Evolutionary conservation across 306 rosid genomes (phyloP), one percentile per base, ranked within the genome.

Genomic region (Amphicarpaea edgeworthii): DNA sequence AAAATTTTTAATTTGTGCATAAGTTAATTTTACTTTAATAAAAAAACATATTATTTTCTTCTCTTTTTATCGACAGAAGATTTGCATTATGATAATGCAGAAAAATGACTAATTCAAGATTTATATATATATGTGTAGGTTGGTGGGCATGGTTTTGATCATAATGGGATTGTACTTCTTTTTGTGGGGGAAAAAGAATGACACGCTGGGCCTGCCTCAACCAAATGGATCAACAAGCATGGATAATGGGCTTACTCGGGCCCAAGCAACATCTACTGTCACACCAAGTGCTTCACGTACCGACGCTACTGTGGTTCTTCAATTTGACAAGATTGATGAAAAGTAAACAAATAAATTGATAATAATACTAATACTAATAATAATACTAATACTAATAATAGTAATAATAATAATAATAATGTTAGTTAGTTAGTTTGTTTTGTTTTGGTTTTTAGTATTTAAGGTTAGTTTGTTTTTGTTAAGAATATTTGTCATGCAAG

Each of bases 241-340:
- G 12, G 76, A 0, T 49, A 41, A 1, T n/a, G 87, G 75, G 24
- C 47, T 70, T 53, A 26, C 34, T n/a, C 65, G 19, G 14, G 9
- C 4, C 3, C 87, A 70, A 68, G 21, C 83, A 74, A 59, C 70
- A 10, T 77, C 84, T 6, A 28, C 14, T n/a, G 84, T 77, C 7
- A 43, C 72, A 51, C 86, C 83, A 40, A 80, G 77, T 24, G 20
- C 78, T 83, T 87, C 83, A 6, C 77, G 83, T 3, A 3, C 9
- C 9, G 40, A 58, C 2, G 6, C 41, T 46, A 11, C 17, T 45
- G 50, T 19, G n/a, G 20, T 6, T 43, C 34, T 69, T 45, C 60
- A 65, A 28, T 32, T 67, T 21, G 73, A 42, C 55, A 79, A 72
- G 38, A 10, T 7, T 77, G 47, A 2, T 24, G 15, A 50, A 47